phyloP scores from a whole-genome alignment of 1,139 yeast species.

The Debaryomyces psychrophilus region DNA sequence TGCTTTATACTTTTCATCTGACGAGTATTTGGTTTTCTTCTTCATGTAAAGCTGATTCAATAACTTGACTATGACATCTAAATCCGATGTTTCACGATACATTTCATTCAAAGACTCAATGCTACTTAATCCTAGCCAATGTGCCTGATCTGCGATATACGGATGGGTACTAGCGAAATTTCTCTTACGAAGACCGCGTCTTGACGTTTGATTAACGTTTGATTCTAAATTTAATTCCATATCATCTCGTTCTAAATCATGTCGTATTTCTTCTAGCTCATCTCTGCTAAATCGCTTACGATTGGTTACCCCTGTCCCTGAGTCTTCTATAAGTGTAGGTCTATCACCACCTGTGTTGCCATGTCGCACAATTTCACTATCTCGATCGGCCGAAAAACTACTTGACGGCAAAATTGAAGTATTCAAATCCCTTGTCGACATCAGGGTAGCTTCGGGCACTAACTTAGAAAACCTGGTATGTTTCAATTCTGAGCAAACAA shows the following conservation, averaged over 20 bases:
- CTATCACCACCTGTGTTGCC: not conserved
- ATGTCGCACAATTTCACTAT: not conserved
- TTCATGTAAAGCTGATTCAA: constrained; percentile 40
- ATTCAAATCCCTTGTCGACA: too few species aligned
- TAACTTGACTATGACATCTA: constrained; percentile 37
- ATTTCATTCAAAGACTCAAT: constrained; percentile 41
- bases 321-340: not conserved
- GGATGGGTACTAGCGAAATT: constrained; percentile 53
- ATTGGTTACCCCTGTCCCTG: not conserved
- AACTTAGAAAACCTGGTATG: constrained; percentile 10
- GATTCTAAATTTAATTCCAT: not conserved
- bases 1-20: constrained; percentile 43
- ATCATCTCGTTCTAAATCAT: not conserved
- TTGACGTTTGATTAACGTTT: constrained; percentile 12
- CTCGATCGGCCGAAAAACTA: not conserved
- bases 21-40: constrained; percentile 37
- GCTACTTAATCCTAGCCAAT: constrained; percentile 45
- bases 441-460: not conserved
- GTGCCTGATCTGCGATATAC: constrained; percentile 51
- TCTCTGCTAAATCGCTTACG: not conserved
- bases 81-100: constrained; percentile 38
- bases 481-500: constrained; percentile 4
- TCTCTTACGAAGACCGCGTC: constrained; percentile 45
- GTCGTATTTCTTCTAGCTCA: not conserved
- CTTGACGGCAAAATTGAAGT: not conserved